Evolutionary conservation across 2,329 filamentous ascomycete genomes (phyloP).

Genomic region (Xylaria sp.): DNA sequence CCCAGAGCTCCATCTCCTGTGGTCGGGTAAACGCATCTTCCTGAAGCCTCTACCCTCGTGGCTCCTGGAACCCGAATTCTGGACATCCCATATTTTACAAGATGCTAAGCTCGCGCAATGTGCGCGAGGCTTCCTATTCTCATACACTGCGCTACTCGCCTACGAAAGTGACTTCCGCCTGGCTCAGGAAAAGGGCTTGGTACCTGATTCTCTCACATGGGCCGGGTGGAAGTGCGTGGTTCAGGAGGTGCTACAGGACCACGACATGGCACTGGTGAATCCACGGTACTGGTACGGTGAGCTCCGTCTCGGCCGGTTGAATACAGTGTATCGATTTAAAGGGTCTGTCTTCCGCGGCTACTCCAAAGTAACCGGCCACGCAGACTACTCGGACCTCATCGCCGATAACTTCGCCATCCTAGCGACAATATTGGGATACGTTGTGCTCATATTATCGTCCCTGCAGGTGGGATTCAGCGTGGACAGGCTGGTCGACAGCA

Average conservation of each 20-base stretch:
- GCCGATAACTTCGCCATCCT: slow-evolving; percentile 55
- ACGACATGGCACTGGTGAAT: slow-evolving; percentile 48
- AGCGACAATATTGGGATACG: slow-evolving; percentile 53
- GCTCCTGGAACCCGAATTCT: slow-evolving; percentile 52
- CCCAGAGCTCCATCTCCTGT: slow-evolving; percentile 55
- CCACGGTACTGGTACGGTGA: slow-evolving; percentile 56
- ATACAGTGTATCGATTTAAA: slow-evolving; percentile 56
- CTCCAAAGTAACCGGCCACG: slow-evolving; percentile 43
- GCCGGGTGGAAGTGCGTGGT: slow-evolving; percentile 51
- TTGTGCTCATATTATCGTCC: slow-evolving; percentile 49
- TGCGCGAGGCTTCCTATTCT: slow-evolving; percentile 54
- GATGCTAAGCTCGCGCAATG: slow-evolving; percentile 45
- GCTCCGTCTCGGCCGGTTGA: slow-evolving; percentile 53
- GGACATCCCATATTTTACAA: slow-evolving; percentile 46
- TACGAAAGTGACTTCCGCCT: slow-evolving; percentile 55
- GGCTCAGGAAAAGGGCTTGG: slow-evolving; percentile 50
- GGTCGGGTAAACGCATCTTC: slow-evolving; percentile 53
- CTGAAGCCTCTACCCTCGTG: slow-evolving; percentile 56
- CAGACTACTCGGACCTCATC: slow-evolving; percentile 53
- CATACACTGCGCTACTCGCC: slow-evolving; percentile 53
- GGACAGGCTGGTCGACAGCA: slow-evolving; percentile 40
- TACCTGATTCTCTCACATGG: slow-evolving; percentile 53
- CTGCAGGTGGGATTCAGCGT: slow-evolving; percentile 49
- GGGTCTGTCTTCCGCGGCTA: slow-evolving; percentile 46
- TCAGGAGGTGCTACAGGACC: slow-evolving; percentile 42